Evolutionary conservation across 1,139 yeast genomes (phyloP).

Genomic region (Blastobotrys aristatus): DNA sequence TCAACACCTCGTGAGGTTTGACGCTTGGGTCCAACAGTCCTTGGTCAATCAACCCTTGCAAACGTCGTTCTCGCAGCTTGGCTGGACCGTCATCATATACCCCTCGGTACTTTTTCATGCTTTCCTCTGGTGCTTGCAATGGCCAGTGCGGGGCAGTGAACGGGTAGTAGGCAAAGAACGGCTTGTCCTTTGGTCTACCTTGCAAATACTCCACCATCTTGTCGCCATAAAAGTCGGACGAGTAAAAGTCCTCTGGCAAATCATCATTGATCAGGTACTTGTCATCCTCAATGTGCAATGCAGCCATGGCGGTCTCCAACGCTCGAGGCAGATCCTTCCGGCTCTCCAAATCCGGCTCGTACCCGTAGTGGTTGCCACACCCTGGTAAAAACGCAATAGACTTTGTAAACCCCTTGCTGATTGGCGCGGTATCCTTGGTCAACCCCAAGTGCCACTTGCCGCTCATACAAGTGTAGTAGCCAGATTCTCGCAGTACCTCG

Average conservation of each 20-base stretch:
- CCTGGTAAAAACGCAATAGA: slow-evolving; percentile 51
- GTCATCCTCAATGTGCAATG: slow-evolving; percentile 39
- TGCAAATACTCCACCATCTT: slow-evolving; percentile 39
- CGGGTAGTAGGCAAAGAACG: slow-evolving; percentile 50
- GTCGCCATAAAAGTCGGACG: slow-evolving; percentile 44
- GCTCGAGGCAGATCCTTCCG: slow-evolving; percentile 3
- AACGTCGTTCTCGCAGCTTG: slow-evolving; percentile 38
- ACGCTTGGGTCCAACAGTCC: slow-evolving; percentile 45
- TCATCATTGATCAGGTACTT: slow-evolving; percentile 35
- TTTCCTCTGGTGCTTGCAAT: slow-evolving; percentile 48
- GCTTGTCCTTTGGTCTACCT: slow-evolving; percentile 31
- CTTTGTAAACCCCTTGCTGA: slow-evolving; percentile 47
- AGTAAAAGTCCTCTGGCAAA: slow-evolving; percentile 45
- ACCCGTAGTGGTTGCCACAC: slow-evolving; percentile 54
- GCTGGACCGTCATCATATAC: slow-evolving; percentile 48
- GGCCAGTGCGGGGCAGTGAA: slow-evolving; percentile 65
- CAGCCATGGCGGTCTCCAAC: slow-evolving; percentile 6
- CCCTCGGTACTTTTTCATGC: slow-evolving; percentile 46
- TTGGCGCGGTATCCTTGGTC: slow-evolving; percentile 46
- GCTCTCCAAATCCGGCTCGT: slow-evolving; percentile 33
- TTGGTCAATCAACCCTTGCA: slow-evolving; percentile 43
- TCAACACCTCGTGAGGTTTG: slow-evolving; percentile 19
- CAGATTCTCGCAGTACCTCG: slow-evolving; percentile 46
- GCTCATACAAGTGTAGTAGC: slow-evolving; percentile 46
- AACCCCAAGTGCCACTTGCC: slow-evolving; percentile 61